Base-by-base conservation (phyloP, 768 basidiomycete genomes). In the Russula griseocarnosa region DNA sequence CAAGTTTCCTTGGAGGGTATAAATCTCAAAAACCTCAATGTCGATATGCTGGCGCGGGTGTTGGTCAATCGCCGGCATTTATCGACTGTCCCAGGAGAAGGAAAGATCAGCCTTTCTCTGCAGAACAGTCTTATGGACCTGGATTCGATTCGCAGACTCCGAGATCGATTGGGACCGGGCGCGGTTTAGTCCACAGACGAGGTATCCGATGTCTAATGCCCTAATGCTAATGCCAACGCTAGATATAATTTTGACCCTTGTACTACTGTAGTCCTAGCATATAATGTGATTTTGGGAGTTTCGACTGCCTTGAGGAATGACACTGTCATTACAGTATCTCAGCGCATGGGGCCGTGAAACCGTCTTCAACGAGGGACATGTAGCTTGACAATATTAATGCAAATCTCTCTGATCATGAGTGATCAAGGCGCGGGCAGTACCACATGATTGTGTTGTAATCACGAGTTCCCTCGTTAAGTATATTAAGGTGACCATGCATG, bases 61-160 rank as follows among this genome's bases (percentile, higher is more conserved):
- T 53, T 64, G 58, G 46, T 42, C 14, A 46, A 55, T 55, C 58
- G 63, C 28, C 57, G 4, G 34, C 62, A 46, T 16, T 18, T 14
- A 10, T 11, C 24, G 0, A 24, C 51, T 11, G 20, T 22, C 24
- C n/a, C n/a, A 10, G 57, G 57, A 38, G 36, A 36, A 36, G 52
- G 9, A 14, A 53, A 46, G 32, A 54, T 55, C 52, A 34, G 22
- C 13, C 53, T 64, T 32, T 44, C 52, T 1, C 42, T 64, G 28
- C 46, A 47, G 26, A 32, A 60, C 30, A 60, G 63, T 55, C 16
- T 55, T 11, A 13, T 47, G 30, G 55, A 26, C 46, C 20, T 32
- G 20, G 53, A 26, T 30, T 34, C 20, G 46, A 55, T 60, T 49
- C 51, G 18, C 10, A 44, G 46, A 24, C 53, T 64, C 10, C 63